A percentile compares a stretch with the other conserved stretches of the same genome.
Conservation (phyloP, 371 early-diverging fungal species). For the Apophysomyces sp. region DNA sequence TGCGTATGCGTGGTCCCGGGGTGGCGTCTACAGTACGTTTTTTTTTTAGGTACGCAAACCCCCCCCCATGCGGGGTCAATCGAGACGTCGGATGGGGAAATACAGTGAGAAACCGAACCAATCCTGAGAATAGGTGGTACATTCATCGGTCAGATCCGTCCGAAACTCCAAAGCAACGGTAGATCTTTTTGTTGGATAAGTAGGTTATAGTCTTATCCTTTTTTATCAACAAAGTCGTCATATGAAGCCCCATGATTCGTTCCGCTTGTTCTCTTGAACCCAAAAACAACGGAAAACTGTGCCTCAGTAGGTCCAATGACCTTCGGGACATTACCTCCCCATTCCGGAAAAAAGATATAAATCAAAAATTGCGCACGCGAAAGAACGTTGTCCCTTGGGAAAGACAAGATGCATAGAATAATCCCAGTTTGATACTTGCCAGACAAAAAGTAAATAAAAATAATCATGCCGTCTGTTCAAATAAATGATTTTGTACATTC, state of each 20-base stretch:
- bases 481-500: not conserved
- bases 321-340: not conserved
- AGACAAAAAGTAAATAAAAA: too few species aligned
- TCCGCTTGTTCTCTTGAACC: not conserved
- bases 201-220: not conserved
- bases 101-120: not conserved
- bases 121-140: conserved; percentile 1
- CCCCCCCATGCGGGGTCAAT: not conserved
- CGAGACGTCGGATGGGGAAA: not conserved
- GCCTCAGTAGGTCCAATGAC: not conserved
- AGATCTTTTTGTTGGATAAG: not conserved
- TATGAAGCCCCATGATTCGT: conserved; percentile 2
- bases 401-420: not conserved
- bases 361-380: too few species aligned
- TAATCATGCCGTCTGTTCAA: too few species aligned
- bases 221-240: not conserved
- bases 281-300: not conserved
- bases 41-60: not conserved
- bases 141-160: conserved; percentile 1
- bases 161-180: not conserved
- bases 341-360: not conserved
- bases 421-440: too few species aligned
- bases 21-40: not conserved
- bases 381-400: not conserved
- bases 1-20: not conserved